These are phyloP conservation scores for Cetraspora pellucida DNA, from an alignment of 192 early-diverging fungal species.

Conservation along the genomic window DNA sequence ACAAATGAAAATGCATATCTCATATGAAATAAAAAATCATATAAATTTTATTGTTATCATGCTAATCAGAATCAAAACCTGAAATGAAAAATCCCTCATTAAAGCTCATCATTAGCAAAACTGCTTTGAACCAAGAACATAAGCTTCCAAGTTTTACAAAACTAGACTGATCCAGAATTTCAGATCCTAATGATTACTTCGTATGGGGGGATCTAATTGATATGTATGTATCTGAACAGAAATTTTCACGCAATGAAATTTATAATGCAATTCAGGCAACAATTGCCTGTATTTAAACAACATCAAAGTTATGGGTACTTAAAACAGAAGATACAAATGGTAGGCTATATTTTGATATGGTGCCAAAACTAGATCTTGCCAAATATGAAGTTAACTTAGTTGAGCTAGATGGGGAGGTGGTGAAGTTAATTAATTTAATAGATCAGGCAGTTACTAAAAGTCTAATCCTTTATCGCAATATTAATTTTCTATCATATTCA, in stretches of 20 bases:
- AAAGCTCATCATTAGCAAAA: too few relatives aligned
- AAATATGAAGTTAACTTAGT: slow-evolving; percentile 1
- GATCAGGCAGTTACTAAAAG: too few relatives aligned
- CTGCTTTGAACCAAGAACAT: not conserved
- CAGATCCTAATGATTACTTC: slow-evolving; percentile 4
- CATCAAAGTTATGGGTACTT: slow-evolving; percentile 13
- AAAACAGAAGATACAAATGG: slow-evolving; percentile 3
- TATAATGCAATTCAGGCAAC: slow-evolving; percentile 20
- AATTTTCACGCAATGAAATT: not conserved
- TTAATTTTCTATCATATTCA: too few relatives aligned
- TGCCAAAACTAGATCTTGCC: too few relatives aligned
- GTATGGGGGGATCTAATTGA: slow-evolving; percentile 8
- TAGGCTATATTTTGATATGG: too few relatives aligned
- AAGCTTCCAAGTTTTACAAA: not conserved
- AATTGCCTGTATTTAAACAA: slow-evolving; percentile 7
- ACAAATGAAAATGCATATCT: not conserved
- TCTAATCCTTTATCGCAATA: too few relatives aligned
- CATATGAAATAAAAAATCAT: slow-evolving; percentile 19
- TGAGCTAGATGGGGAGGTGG: not conserved
- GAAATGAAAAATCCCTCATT: not conserved
- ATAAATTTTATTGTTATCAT: not conserved
- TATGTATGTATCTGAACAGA: slow-evolving; percentile 2
- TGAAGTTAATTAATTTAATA: not conserved
- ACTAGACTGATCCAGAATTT: slow-evolving; percentile 8
- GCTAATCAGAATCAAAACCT: not conserved